Conservation (phyloP, 2,329 filamentous ascomycete species). For the Colletotrichum horii region DNA sequence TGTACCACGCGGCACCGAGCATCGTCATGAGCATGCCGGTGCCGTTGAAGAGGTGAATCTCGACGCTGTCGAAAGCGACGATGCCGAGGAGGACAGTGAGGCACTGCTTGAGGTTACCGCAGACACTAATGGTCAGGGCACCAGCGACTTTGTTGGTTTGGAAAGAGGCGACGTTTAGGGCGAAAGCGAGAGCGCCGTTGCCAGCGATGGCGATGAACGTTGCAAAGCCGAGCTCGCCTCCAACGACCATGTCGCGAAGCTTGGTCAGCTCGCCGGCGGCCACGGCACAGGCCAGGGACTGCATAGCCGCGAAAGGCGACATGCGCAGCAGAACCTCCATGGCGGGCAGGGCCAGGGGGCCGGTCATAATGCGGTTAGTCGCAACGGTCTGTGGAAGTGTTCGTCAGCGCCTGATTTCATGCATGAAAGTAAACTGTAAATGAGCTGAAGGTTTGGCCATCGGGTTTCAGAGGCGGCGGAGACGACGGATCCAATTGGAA, state of each 20-base stretch:
- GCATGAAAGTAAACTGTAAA: not conserved
- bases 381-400: conserved; percentile 54
- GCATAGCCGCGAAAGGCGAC: conserved; percentile 63
- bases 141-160: conserved; percentile 63
- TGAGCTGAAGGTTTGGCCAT: not conserved
- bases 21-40: conserved; percentile 61
- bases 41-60: conserved; percentile 58
- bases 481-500: conserved; percentile 9
- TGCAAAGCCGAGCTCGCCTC: conserved; percentile 38
- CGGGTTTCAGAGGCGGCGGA: conserved; percentile 4
- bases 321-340: conserved; percentile 67
- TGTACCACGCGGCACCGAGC: conserved; percentile 61
- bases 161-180: conserved; percentile 62
- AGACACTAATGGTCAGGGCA: conserved; percentile 64
- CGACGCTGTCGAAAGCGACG: conserved; percentile 52
- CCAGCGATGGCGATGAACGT: conserved; percentile 47
- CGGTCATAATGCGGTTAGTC: conserved; percentile 70
- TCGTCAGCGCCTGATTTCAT: not conserved
- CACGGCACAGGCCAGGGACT: conserved; percentile 57
- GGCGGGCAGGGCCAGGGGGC: conserved; percentile 59
- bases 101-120: conserved; percentile 64
- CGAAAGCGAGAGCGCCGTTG: conserved; percentile 60
- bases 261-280: conserved; percentile 56
- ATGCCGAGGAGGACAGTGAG: conserved; percentile 61
- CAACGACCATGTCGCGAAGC: conserved; percentile 41